A percentile compares a stretch with the other conserved stretches of the same genome.
These are phyloP conservation scores for Linum trigynum DNA, from an alignment of 345 rosid species.

Conservation along the genomic window DNA sequence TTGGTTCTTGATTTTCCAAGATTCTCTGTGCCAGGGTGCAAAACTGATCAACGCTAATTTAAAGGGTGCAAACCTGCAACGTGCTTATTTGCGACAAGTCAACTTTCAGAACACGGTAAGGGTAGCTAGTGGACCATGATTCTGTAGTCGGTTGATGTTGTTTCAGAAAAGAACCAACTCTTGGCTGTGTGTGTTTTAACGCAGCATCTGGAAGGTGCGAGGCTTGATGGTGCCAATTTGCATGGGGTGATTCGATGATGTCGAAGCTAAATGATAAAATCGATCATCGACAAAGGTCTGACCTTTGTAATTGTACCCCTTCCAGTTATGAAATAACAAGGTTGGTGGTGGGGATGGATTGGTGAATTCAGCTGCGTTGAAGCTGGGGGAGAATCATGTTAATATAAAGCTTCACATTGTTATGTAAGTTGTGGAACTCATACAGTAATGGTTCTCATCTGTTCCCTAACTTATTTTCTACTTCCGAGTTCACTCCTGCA, in stretches of 20 bases:
- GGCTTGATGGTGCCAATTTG: slow-evolving; percentile 11
- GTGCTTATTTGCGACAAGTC: slow-evolving; percentile 81
- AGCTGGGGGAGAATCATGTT: too few species aligned
- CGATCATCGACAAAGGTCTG: not conserved
- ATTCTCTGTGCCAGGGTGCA: slow-evolving; percentile 56
- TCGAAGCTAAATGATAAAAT: not conserved
- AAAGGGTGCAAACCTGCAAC: slow-evolving; percentile 84
- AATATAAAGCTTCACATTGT: too few species aligned
- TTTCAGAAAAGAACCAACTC: not conserved
- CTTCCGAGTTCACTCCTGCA: too few species aligned
- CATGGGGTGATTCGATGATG: slow-evolving; percentile 11
- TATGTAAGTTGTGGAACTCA: too few species aligned
- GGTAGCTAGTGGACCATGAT: slow-evolving; percentile 6
- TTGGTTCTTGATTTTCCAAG: slow-evolving; percentile 7
- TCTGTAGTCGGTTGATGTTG: too few species aligned
- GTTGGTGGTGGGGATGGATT: too few species aligned
- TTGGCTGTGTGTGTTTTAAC: not conserved
- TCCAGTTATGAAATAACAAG: too few species aligned
- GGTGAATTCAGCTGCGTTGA: too few species aligned
- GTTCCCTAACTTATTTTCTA: too few species aligned
- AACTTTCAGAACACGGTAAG: slow-evolving; percentile 81
- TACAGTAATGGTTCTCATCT: too few species aligned
- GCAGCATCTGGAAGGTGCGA: slow-evolving; percentile 11
- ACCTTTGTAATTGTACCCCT: not conserved
- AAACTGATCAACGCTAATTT: slow-evolving; percentile 74